These are phyloP conservation scores for Euphorbia peplus DNA, from an alignment of 345 rosid species.

Conservation along the genomic window DNA sequence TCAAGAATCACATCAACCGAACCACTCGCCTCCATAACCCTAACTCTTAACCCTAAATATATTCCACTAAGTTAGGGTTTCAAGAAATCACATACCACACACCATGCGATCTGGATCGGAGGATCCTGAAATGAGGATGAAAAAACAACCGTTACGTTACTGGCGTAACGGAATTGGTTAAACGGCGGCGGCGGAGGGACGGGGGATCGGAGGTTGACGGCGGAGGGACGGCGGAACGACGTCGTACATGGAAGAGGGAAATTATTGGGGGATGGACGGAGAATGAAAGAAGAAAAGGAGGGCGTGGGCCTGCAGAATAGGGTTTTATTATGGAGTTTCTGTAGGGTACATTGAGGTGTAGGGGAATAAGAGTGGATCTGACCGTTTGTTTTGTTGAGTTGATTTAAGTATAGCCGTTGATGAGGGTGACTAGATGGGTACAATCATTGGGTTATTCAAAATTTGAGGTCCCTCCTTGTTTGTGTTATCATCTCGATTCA, in stretches of 20 bases:
- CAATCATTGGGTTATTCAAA: neutral
- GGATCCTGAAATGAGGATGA: neutral
- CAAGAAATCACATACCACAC: conserved; percentile 1
- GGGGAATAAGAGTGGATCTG: neutral
- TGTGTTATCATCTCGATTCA: neutral
- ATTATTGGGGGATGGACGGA: neutral
- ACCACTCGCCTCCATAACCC: conserved; percentile 61
- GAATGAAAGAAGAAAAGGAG: neutral
- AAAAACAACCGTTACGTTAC: no score
- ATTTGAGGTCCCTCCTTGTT: neutral
- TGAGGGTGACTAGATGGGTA: neutral
- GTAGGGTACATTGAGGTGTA: neutral
- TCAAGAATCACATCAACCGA: conserved; percentile 76
- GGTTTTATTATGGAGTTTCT: conserved; percentile 1
- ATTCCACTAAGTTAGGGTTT: conserved; percentile 13
- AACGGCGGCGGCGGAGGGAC: neutral
- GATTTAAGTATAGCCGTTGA: neutral
- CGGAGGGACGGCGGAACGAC: neutral
- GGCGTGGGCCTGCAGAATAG: conserved; percentile 3
- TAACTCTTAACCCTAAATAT: conserved; percentile 24
- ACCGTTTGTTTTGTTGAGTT: neutral
- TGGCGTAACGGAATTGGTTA: no score
- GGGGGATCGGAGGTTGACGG: neutral
- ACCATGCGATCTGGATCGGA: conserved; percentile 1
- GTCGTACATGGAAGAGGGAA: neutral